Base-by-base conservation (phyloP, 129 eudicot genomes). In the Dittrichia graveolens region DNA sequence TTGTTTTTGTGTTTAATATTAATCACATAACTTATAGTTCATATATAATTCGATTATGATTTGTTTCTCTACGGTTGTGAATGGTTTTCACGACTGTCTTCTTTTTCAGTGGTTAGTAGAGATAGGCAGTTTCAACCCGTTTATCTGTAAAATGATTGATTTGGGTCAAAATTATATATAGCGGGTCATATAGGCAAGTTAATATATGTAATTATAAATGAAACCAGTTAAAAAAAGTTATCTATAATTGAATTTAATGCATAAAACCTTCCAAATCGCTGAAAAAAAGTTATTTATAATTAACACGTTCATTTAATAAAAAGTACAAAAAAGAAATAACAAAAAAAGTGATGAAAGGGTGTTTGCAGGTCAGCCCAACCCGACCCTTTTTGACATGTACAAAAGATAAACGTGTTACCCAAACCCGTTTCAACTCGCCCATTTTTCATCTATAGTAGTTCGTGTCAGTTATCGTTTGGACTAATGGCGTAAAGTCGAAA, bases 21-120 rank as follows among this genome's bases (percentile, higher is more conserved):
- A 37, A 46, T 59, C 35, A 14, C 40, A 7, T 58, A 57, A 40
- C 44, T 74, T 66, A 67, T 14, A 37, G 40, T 42, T 71, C 43
- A 72, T 48, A 65, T 47, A 67, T 55, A 63, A 58, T 65, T 37
- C 3, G 10, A 43, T 57, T 13, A 10, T 41, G 24, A 59, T 61
- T 47, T 18, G 48, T 64, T 34, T 24, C 46, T 65, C 52, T 18
- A 46, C 40, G 52, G 13, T 61, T 85, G 87, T 88, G 82, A n/a
- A 87, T 76, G 61, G n/a, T 14, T 61, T 37, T 40, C 5, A 5
- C 18, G 7, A 7, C 49, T n/a, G 11, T 64, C 39, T 41, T 38
- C 34, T 35, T 24, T 12, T 2, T 11, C 7, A 8, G 46, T 46
- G 46, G 15, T 14, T 48, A 3, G 61, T 60, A 15, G 8, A 61